Evolutionary conservation across 2,329 filamentous ascomycete genomes (phyloP), one percentile per base, ranked within the genome.

Genomic region (Didymella pomorum): DNA sequence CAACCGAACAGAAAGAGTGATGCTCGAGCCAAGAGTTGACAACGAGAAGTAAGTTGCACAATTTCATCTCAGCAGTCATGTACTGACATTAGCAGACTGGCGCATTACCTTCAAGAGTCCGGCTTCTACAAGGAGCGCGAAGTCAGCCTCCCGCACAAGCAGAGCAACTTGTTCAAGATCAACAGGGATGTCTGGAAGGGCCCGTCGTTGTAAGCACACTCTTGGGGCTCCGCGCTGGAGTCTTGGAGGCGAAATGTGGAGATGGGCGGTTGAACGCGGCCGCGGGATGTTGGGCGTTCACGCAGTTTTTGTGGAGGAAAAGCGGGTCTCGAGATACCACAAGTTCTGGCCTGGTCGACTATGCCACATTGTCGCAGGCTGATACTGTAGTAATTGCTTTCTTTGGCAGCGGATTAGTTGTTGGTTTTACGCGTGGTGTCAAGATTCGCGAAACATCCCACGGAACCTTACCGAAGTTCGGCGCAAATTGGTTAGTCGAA

Each of bases 81-180:
- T n/a, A 35, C 66, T 73, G 45, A 71, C 57, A 20, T 18, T 23
- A 12, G 43, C 20, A 92, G 90, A 66, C 83, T 93, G 55, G 87
- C 89, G 63, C 76, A 82, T 7, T 92, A 94, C 62, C 84, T 96
- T 16, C 84, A 91, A 61, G 79, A 86, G 7, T 83, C 84, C 0
- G 93, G 94, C 0, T 99, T 98, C 73, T 87, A 89, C 65, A 95
- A 92, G 72, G 91, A 97, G 78, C 88, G 88, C 58, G 92, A 97
- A 71, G 84, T 98, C 49, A 85, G 88, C 1, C 93, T 99, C 64
- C 89, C 93, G 1, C 93, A 98, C 75, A 99, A 99, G 77, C 93
- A 96, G 75, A 88, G 92, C 7, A 96, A 93, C 78, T 84, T 94
- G 61, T 90, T 96, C 78, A 90, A 89, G 70, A 84, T 96, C 63